phyloP scores from a whole-genome alignment of 371 early-diverging fungal species.

The Umbelopsis sp. region DNA sequence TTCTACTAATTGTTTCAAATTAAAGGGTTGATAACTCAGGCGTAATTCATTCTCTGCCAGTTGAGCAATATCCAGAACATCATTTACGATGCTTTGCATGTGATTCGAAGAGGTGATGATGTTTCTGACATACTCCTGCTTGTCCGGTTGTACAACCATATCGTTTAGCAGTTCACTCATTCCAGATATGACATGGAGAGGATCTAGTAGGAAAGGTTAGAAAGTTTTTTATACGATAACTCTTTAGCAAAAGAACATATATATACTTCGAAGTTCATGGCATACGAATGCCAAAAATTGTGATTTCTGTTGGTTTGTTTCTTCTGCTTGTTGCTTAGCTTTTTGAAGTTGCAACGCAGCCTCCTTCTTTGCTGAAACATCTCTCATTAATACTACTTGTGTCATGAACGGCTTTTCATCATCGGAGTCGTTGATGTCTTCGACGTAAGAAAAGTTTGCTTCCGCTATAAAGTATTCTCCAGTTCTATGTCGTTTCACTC shows the following conservation, averaged over 20 bases:
- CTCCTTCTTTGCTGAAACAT: neutral
- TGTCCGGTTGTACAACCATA: neutral
- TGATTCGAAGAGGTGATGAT: conserved; percentile 2
- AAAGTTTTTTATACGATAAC: neutral
- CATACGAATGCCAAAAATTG: conserved; percentile 7
- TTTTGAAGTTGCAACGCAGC: neutral
- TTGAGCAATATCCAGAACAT: conserved; percentile 9
- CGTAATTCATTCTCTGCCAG: neutral
- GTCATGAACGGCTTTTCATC: neutral
- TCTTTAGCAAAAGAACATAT: neutral
- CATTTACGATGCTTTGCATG: conserved; percentile 13
- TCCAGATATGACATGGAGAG: conserved; percentile 1
- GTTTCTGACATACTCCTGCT: conserved; percentile 1
- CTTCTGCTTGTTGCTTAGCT: neutral
- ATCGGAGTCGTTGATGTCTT: neutral
- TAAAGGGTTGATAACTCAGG: neutral
- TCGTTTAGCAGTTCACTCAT: neutral
- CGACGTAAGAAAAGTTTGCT: conserved; percentile 3
- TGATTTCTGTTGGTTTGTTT: neutral
- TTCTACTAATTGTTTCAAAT: neutral
- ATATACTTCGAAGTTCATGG: conserved; percentile 1
- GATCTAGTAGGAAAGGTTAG: neutral
- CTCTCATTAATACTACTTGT: neutral
- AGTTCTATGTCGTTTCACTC: neutral
- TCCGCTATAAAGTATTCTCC: neutral